Conservation (phyloP, 495 filamentous ascomycete genomes). For the Neurospora sp. region DNA sequence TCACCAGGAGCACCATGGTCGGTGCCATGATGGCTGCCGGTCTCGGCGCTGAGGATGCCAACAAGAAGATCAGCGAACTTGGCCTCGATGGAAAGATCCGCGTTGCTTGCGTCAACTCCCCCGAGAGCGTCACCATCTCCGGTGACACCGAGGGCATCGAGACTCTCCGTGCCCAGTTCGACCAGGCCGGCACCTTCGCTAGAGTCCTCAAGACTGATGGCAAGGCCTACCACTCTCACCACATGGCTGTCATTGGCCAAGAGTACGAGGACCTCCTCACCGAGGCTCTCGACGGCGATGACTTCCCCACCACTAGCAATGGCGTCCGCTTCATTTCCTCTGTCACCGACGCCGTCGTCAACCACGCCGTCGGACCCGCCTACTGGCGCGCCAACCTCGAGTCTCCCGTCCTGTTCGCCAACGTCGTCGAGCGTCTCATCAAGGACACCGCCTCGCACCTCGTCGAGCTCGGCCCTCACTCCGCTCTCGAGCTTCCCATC, state of each 20-base stretch:
- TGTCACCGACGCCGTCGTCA: constrained; percentile 18
- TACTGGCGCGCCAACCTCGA: constrained; percentile 40
- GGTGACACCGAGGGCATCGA: constrained; percentile 29
- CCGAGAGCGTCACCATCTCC: constrained; percentile 33
- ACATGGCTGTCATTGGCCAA: constrained; percentile 28
- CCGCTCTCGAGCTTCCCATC: constrained; percentile 40
- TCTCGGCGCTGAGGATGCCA: constrained; percentile 16
- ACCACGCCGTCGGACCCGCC: constrained; percentile 8
- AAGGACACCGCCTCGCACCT: constrained; percentile 13
- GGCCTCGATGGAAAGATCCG: constrained; percentile 1
- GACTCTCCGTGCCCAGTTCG: constrained; percentile 16
- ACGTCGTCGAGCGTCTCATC: constrained; percentile 21
- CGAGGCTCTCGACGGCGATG: constrained; percentile 8
- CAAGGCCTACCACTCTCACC: constrained; percentile 34
- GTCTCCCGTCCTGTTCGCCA: constrained; percentile 32
- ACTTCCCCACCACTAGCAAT: constrained; percentile 22
- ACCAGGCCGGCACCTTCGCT: constrained; percentile 33
- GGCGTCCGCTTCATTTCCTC: constrained; percentile 25
- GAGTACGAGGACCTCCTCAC: constrained; percentile 25
- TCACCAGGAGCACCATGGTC: constrained; percentile 9
- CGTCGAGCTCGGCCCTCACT: constrained; percentile 51
- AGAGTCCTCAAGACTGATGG: constrained; percentile 25
- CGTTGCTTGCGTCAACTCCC: constrained; percentile 42
- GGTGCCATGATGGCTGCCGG: constrained; percentile 37
- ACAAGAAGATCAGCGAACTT: constrained; percentile 14